Evolutionary conservation across 176 grass and related monocot genomes (phyloP).

Genomic region (Alopecurus myosuroides): DNA sequence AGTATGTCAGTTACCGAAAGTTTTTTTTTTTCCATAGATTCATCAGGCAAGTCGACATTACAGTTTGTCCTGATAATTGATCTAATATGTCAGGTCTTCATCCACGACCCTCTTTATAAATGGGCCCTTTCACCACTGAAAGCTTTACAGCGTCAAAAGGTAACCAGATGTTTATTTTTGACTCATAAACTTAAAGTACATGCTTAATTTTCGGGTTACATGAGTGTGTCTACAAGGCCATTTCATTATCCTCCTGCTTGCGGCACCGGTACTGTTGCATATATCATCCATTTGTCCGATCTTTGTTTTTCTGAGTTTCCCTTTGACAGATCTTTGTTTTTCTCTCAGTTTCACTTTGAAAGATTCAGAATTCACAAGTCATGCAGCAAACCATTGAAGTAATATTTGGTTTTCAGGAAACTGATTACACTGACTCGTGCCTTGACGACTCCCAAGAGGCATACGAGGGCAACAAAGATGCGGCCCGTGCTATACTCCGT

Average conservation of each 20-base stretch:
- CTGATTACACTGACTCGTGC: slow-evolving; percentile 56
- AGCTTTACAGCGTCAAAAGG: slow-evolving; percentile 95
- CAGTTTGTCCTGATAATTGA: slow-evolving; percentile 14
- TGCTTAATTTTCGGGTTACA: not conserved
- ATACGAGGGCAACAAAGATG: slow-evolving; percentile 92
- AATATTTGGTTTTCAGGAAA: slow-evolving; percentile 52
- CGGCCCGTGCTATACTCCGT: slow-evolving; percentile 82
- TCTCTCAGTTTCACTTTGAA: slow-evolving; percentile 6
- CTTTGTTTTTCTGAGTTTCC: not conserved
- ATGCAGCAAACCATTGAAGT: not conserved
- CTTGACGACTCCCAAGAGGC: slow-evolving; percentile 77
- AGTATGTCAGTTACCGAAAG: slow-evolving; percentile 38
- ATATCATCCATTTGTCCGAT: not conserved
- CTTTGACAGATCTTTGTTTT: not conserved
- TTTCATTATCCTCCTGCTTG: not conserved
- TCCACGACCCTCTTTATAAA: slow-evolving; percentile 98
- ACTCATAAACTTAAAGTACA: not conserved
- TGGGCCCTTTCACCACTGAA: slow-evolving; percentile 98
- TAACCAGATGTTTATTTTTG: slow-evolving; percentile 11
- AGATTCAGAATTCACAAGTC: not conserved
- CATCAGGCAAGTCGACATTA: not conserved
- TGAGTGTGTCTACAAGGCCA: not conserved
- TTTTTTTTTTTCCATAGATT: not conserved
- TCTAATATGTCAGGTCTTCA: slow-evolving; percentile 58
- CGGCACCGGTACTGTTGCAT: not conserved